These are phyloP conservation scores for Penicillium angulare DNA, from an alignment of 495 filamentous ascomycete genomes.

Conservation along the genomic window DNA sequence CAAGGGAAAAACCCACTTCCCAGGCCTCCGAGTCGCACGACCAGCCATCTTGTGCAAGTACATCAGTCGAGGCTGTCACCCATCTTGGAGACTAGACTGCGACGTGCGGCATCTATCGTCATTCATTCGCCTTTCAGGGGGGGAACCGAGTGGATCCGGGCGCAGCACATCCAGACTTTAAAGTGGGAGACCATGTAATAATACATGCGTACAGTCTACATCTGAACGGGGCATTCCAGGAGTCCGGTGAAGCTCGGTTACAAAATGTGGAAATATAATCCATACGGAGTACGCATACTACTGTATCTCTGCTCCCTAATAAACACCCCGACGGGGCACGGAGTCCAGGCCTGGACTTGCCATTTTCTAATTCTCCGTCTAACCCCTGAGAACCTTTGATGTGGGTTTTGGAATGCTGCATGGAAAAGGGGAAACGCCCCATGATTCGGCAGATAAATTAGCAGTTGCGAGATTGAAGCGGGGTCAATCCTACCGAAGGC, in stretches of 20 bases:
- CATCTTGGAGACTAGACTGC: background rate
- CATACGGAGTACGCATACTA: too few relatives aligned
- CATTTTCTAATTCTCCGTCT: too few relatives aligned
- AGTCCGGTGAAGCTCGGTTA: too few relatives aligned
- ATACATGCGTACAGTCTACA: too few relatives aligned
- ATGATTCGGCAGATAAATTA: too few relatives aligned
- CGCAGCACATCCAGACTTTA: background rate
- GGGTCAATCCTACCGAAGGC: background rate
- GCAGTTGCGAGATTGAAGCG: background rate
- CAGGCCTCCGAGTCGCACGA: too few relatives aligned
- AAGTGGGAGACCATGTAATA: background rate
- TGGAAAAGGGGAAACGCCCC: background rate
- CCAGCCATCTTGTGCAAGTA: background rate
- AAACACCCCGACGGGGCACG: too few relatives aligned
- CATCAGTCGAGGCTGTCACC: background rate
- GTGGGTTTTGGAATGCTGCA: background rate
- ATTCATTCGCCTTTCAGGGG: background rate
- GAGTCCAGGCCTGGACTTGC: too few relatives aligned
- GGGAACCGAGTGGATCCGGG: background rate
- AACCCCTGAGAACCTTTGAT: background rate
- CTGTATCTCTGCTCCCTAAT: too few relatives aligned
- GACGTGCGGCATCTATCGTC: constrained; percentile 1
- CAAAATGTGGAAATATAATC: background rate
- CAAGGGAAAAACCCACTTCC: too few relatives aligned
- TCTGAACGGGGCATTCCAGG: too few relatives aligned